Percentiles rank a stretch among this genome's conserved stretches.
phyloP scores from a whole-genome alignment of 495 filamentous ascomycete species.

The Xylaria sp. region DNA sequence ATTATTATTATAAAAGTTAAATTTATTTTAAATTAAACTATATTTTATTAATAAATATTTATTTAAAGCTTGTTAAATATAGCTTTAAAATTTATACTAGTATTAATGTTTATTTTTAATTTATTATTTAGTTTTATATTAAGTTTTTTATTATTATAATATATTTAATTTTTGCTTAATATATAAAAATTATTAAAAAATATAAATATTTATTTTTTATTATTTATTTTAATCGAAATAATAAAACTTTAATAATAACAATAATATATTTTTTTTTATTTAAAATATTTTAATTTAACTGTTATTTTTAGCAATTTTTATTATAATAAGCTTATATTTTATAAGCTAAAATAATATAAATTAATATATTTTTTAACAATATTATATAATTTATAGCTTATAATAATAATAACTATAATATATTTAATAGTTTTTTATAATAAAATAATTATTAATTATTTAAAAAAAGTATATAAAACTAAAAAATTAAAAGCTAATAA shows the following conservation, averaged over 20 bases:
- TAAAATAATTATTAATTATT: conserved; percentile 5
- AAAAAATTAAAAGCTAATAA: conserved; percentile 1
- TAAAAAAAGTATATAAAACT: conserved; percentile 2
- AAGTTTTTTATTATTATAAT: background rate
- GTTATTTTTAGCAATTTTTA: conserved; percentile 1
- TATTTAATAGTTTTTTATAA: background rate
- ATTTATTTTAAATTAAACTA: background rate
- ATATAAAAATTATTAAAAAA: background rate
- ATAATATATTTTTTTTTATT: conserved; percentile 14
- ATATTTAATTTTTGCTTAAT: background rate
- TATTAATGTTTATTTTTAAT: conserved; percentile 9
- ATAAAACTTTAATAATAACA: conserved; percentile 17
- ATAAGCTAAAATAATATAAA: conserved; percentile 4
- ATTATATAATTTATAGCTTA: background rate
- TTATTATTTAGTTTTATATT: conserved; percentile 2
- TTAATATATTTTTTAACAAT: conserved; percentile 8
- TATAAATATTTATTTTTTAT: background rate
- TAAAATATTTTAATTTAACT: conserved; percentile 17
- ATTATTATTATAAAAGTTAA: background rate
- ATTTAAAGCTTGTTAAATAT: background rate
- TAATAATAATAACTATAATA: conserved; percentile 6
- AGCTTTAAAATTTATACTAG: conserved; percentile 8
- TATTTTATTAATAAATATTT: conserved; percentile 2
- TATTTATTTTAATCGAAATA: background rate
- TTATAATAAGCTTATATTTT: background rate